Evolutionary conservation across 768 basidiomycete species (phyloP).

Genomic region (Mycena polygramma): DNA sequence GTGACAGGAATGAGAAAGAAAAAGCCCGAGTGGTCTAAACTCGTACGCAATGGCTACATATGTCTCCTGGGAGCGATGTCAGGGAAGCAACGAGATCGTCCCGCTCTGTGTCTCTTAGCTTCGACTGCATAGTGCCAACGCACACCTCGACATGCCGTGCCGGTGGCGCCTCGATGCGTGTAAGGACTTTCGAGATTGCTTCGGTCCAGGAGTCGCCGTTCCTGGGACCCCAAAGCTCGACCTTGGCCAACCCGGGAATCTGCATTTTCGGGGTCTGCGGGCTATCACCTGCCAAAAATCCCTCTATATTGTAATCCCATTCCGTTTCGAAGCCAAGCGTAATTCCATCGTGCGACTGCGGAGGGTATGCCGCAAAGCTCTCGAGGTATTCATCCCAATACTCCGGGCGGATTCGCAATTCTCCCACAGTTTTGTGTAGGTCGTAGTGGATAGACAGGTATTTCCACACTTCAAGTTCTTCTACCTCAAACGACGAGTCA

Average conservation of each 20-base stretch:
- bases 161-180: background rate
- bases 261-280: slow-evolving; percentile 4
- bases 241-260: slow-evolving; percentile 4
- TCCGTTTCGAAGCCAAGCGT: background rate
- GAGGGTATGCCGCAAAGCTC: background rate
- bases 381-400: background rate
- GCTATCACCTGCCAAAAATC: too few relatives aligned
- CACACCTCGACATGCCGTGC: slow-evolving; percentile 7
- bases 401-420: background rate
- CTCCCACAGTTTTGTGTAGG: slow-evolving; percentile 12
- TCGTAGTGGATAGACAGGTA: background rate
- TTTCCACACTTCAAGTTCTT: slow-evolving; percentile 16
- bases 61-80: background rate
- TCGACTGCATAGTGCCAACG: background rate
- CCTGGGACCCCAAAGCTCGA: background rate
- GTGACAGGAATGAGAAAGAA: too few relatives aligned
- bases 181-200: background rate
- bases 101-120: background rate
- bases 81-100: background rate
- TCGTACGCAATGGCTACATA: background rate
- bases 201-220: background rate
- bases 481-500: background rate
- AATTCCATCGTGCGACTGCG: background rate
- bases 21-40: too few relatives aligned
- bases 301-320: background rate